phyloP scores from a whole-genome alignment of 1,284 basidiomycete genomes.

The Phylloporus gajari region DNA sequence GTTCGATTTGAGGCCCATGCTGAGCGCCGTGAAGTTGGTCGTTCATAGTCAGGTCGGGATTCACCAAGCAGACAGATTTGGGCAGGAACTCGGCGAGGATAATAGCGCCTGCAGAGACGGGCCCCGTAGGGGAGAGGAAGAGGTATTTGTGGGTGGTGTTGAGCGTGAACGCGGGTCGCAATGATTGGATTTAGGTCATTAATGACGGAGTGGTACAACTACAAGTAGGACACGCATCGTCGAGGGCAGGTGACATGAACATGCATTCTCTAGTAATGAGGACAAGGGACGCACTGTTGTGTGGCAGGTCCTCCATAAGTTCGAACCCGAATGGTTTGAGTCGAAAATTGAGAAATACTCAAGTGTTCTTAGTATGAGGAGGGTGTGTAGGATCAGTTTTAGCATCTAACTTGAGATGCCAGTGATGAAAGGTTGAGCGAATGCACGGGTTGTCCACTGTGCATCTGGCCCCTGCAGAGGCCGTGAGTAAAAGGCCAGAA shows the following conservation, averaged over 20 bases:
- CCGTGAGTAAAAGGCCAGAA: too few species aligned
- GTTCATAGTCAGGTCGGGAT: constrained; percentile 90
- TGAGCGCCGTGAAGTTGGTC: constrained; percentile 90
- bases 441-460: too few species aligned
- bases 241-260: constrained; percentile 75
- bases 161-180: constrained; percentile 92
- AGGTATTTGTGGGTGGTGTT: constrained; percentile 93
- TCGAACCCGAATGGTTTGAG: constrained; percentile 85
- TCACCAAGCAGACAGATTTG: constrained; percentile 86
- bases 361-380: constrained; percentile 86
- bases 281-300: constrained; percentile 25
- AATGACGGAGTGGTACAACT: too few species aligned
- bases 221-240: constrained; percentile 67
- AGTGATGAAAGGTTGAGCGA: too few species aligned
- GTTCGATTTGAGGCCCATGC: constrained; percentile 85
- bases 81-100: constrained; percentile 96
- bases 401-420: constrained; percentile 62
- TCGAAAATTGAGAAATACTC: constrained; percentile 82
- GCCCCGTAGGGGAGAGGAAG: constrained; percentile 86
- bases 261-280: background rate
- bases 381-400: constrained; percentile 90
- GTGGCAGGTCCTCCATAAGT: constrained; percentile 83
- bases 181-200: constrained; percentile 75
- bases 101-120: constrained; percentile 90
- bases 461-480: too few species aligned